A percentile compares a stretch with the other conserved stretches of the same genome.
These are phyloP conservation scores for Cutaneotrichosporon sp. DNA, from an alignment of 1,284 basidiomycete genomes.

Conservation along the genomic window DNA sequence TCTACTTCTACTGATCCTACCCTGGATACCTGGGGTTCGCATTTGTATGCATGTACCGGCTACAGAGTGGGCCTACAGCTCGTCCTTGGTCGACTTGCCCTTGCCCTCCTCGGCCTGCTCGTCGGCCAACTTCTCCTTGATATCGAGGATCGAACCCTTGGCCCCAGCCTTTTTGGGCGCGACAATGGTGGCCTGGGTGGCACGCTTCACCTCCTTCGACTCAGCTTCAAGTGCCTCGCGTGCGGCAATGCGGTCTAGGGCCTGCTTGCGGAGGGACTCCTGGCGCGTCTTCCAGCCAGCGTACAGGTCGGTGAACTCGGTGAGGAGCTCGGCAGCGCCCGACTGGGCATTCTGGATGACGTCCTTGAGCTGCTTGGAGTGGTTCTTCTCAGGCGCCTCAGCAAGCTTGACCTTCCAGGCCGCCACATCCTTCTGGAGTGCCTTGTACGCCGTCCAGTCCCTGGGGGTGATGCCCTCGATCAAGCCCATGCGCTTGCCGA, in stretches of 20 bases:
- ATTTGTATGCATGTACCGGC: conserved; percentile 4
- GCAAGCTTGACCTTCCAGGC: conserved; percentile 37
- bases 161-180: conserved; percentile 23
- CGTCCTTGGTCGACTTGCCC: conserved; percentile 55
- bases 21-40: neutral
- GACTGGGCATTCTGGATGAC: conserved; percentile 25
- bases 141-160: conserved; percentile 7
- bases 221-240: conserved; percentile 27
- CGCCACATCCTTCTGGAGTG: conserved; percentile 36
- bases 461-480: conserved; percentile 29
- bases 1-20: neutral
- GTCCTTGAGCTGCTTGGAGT: conserved; percentile 28
- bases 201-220: conserved; percentile 1
- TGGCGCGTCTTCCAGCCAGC: conserved; percentile 37
- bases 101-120: conserved; percentile 44
- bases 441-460: conserved; percentile 45
- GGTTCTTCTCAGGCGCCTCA: conserved; percentile 30
- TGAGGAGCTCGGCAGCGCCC: conserved; percentile 27
- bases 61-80: conserved; percentile 9
- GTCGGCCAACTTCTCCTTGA: conserved; percentile 29
- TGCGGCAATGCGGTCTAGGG: conserved; percentile 41
- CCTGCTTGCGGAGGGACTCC: conserved; percentile 32
- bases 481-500: conserved; percentile 37
- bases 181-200: conserved; percentile 28
- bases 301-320: conserved; percentile 43